phyloP scores from a whole-genome alignment of 139 green algal genomes.

The Chlamydomonas incerta region DNA sequence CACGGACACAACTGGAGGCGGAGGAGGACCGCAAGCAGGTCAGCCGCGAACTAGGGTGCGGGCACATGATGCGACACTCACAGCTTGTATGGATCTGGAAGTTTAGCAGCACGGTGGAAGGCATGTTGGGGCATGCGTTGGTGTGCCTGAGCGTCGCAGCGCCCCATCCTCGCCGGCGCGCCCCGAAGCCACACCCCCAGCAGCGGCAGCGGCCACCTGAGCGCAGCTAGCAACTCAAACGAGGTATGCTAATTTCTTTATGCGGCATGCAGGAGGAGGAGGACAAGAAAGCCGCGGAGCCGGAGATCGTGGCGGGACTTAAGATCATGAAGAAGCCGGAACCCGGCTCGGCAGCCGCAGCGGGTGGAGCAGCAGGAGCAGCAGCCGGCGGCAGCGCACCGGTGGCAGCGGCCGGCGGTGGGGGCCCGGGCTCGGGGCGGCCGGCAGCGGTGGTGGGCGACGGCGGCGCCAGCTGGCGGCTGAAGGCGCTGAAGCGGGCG shows the following conservation, averaged over 20 bases:
- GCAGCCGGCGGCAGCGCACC: not conserved
- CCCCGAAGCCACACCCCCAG: no score
- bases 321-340: conserved; percentile 52
- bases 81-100: no score
- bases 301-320: conserved; percentile 37
- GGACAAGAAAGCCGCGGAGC: conserved; percentile 32
- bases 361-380: no score
- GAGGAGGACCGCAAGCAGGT: conserved; percentile 5
- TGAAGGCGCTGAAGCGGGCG: conserved; percentile 92
- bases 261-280: not conserved
- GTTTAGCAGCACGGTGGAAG: not conserved
- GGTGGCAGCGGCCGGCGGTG: not conserved
- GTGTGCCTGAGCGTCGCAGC: no score
- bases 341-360: not conserved
- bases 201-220: no score
- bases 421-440: no score
- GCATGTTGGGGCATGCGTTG: no score
- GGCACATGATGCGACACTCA: no score
- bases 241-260: no score
- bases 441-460: conserved; percentile 74
- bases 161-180: no score
- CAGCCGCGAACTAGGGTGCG: not conserved
- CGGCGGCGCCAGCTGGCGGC: conserved; percentile 90
- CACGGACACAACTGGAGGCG: conserved; percentile 33
- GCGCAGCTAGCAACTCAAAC: no score